Evolutionary conservation across 768 basidiomycete genomes (phyloP), one percentile per base, ranked within the genome.

Genomic region (Suillus sp.): DNA sequence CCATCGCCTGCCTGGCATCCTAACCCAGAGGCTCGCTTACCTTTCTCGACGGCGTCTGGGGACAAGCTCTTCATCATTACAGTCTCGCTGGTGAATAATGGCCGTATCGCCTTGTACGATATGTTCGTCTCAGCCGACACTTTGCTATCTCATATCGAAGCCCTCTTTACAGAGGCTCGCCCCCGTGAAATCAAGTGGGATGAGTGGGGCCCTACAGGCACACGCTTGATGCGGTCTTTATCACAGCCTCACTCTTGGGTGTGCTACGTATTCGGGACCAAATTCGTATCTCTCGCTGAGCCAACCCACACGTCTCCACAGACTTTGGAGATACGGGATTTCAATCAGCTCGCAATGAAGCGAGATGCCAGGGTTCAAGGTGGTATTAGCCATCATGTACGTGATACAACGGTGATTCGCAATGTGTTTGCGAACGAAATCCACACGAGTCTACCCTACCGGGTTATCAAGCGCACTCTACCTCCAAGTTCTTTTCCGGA

Each of bases 231-330:
- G 40, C 62, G 62, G 35, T 72, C 73, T 8, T 71, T 72, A 42
- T 78, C 73, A 25, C 76, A 73, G 40, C 80, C 81, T 14, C 65
- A 70, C 30, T 70, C 78, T n/a, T 88, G 86, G 86, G 84, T 85
- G 9, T 88, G 86, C 73, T 85, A 84, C 66, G 80, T 86, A 22
- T 80, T 78, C 66, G 86, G 85, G 25, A 77, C 77, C 32, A 79
- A 77, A 63, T 84, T 78, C 59, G 80, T 78, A 64, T 77, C 64
- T 53, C 75, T 66, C 43, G 62, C 38, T 37, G 40, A 32, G 48
- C 69, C 27, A 50, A 61, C 32, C 1, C 54, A 61, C 45, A 65
- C 53, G 35, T 37, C 20, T 45, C 60, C 68, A 53, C 70, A 67
- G 60, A 68, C 56, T 45, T 65, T 81, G 67, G 74, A 79, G 50